Percentiles rank a stretch among this genome's conserved stretches.
Evolutionary conservation across 23 red algal species (phyloP).

Genomic region (Chondrus crispus): DNA sequence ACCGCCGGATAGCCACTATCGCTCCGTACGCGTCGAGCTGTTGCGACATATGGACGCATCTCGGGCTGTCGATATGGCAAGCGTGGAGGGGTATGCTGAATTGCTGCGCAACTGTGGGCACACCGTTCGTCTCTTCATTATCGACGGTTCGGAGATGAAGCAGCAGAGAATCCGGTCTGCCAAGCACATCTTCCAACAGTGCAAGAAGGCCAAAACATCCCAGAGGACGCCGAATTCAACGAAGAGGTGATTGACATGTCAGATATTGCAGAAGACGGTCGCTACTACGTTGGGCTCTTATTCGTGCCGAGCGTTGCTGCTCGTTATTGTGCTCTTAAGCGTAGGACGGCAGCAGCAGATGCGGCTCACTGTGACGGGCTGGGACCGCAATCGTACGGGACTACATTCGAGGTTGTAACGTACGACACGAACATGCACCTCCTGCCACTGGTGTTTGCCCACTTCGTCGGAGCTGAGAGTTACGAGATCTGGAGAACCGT

Average conservation of each 20-base stretch:
- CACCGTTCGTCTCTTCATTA: not conserved
- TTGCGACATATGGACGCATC: not conserved
- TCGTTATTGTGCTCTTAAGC: not conserved
- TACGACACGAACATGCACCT: slow-evolving; percentile 37
- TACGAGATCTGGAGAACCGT: slow-evolving; percentile 6
- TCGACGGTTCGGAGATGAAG: not conserved
- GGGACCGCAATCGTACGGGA: slow-evolving; percentile 36
- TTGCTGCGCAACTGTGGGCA: slow-evolving; percentile 6
- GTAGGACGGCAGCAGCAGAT: slow-evolving; percentile 13
- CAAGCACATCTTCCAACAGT: slow-evolving; percentile 39
- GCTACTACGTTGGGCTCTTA: slow-evolving; percentile 20
- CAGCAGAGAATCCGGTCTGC: not conserved
- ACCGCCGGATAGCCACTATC: slow-evolving; percentile 10
- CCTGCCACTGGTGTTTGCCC: slow-evolving; percentile 20
- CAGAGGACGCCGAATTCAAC: not conserved
- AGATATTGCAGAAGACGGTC: not conserved
- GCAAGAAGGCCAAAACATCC: slow-evolving; percentile 11
- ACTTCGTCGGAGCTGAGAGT: slow-evolving; percentile 10
- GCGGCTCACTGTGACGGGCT: slow-evolving; percentile 34
- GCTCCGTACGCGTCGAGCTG: not conserved
- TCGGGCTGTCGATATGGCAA: slow-evolving; percentile 27
- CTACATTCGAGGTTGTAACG: slow-evolving; percentile 39
- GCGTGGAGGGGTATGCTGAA: not conserved
- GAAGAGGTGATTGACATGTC: not conserved
- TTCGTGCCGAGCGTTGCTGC: slow-evolving; percentile 30